Evolutionary conservation across 2,329 filamentous ascomycete species (phyloP).

Genomic region (Venturia pyrina): DNA sequence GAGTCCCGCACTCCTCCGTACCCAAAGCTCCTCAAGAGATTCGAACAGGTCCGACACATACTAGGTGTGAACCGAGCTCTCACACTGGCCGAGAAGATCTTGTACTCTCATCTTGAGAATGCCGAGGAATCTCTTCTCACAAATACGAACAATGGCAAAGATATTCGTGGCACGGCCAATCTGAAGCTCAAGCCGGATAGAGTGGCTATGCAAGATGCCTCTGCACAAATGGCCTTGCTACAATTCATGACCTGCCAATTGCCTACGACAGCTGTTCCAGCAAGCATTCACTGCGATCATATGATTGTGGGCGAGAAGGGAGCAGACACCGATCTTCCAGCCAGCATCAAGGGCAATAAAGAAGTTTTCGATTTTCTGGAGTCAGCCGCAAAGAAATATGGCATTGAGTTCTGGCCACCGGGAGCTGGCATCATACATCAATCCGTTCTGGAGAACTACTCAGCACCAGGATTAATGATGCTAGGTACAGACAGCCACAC

Average conservation of each 20-base stretch:
- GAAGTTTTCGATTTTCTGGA: constrained; percentile 98
- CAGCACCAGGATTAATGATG: constrained; percentile 97
- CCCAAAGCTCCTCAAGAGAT: constrained; percentile 66
- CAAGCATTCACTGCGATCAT: constrained; percentile 97
- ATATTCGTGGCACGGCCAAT: constrained; percentile 80
- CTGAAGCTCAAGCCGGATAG: constrained; percentile 95
- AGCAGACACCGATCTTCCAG: constrained; percentile 72
- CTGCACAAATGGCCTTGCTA: constrained; percentile 93
- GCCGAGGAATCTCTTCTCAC: constrained; percentile 78
- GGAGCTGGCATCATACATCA: constrained; percentile 96
- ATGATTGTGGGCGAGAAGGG: constrained; percentile 94
- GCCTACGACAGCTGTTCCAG: constrained; percentile 80
- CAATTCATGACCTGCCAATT: constrained; percentile 98
- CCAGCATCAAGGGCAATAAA: constrained; percentile 82
- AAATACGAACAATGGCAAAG: constrained; percentile 71
- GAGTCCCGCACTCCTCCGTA: constrained; percentile 52
- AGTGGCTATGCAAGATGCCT: constrained; percentile 98
- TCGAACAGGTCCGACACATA: constrained; percentile 64
- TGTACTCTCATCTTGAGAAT: constrained; percentile 90
- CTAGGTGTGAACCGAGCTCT: constrained; percentile 55
- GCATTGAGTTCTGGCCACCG: constrained; percentile 92
- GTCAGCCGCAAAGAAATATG: constrained; percentile 81
- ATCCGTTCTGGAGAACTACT: constrained; percentile 95
- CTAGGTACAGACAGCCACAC: constrained; percentile 95
- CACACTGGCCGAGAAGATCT: constrained; percentile 93